Evolutionary conservation across 2,329 filamentous ascomycete species (phyloP), one percentile per base, ranked within the genome.

Genomic region (Xylariaceae sp.): DNA sequence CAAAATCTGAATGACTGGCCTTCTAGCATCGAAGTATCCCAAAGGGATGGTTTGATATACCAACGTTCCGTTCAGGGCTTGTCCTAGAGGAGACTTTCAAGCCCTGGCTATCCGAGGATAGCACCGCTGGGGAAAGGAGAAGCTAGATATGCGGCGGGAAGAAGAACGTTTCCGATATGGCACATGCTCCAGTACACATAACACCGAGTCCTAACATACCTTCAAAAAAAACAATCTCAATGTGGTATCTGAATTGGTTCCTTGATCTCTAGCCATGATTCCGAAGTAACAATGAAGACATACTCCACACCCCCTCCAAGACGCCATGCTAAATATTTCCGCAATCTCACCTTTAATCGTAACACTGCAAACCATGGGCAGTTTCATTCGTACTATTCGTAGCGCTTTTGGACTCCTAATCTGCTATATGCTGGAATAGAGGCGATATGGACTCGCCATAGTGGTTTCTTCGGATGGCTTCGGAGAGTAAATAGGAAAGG

Each of bases 391-490:
- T 59, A 41, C 59, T 59, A 65, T 53, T 65, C 65, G 56, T 63
- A 60, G 59, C 40, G 59, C 54, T 55, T 52, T 54, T 54, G 59
- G 52, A 41, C 60, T 61, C 14, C 74, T 76, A 84, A 71, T 88
- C 81, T 59, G 75, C 74, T 63, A 84, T 83, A 64, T 88, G 86
- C 71, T 89, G 87, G 74, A 90, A 91, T 59, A 90, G 71, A 32
- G 79, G 79, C 60, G 81, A 85, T 69, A 91, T 89, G 62, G 89
- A 88, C 78, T 97, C 93, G 74, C 95, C 95, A 70, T 98, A 95
- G 74, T 99, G 93, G 72, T 98, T 98, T 68, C 95, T 87, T 67
- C 95, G 85, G 66, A 99, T 98, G 48, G 93, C 92, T 75, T 99
- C 95, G 3, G 92, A 86, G 41, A 99, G 80, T 49, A 99, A 79